Conservation (phyloP, 2,329 filamentous ascomycete species). For the Alternaria infectoria region DNA sequence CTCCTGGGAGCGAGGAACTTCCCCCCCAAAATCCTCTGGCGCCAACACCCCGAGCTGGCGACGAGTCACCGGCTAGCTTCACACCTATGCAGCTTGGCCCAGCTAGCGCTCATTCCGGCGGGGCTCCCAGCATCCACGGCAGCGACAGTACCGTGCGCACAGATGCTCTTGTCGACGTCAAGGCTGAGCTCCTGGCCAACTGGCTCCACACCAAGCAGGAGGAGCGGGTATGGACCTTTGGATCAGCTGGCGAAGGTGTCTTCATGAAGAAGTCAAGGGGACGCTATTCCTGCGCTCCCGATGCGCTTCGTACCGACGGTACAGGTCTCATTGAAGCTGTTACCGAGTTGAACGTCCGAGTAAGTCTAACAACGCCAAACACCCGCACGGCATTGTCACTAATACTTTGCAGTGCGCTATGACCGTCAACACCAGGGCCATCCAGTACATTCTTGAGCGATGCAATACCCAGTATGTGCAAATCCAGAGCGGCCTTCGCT, state of each 20-base stretch:
- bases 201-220: constrained; percentile 69
- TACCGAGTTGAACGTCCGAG: constrained; percentile 60
- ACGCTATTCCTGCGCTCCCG: constrained; percentile 60
- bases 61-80: constrained; percentile 6
- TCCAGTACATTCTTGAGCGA: constrained; percentile 62
- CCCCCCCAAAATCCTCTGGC: neutral
- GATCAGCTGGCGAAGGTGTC: constrained; percentile 60
- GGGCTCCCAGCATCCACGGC: neutral
- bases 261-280: constrained; percentile 60
- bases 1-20: neutral
- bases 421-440: constrained; percentile 70
- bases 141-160: constrained; percentile 16
- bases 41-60: neutral
- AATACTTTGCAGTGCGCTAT: constrained; percentile 62
- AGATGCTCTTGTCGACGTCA: constrained; percentile 60
- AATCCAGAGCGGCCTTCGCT: constrained; percentile 62
- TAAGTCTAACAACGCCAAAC: constrained; percentile 39
- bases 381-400: neutral
- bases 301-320: constrained; percentile 53
- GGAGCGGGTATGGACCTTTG: constrained; percentile 60
- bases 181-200: constrained; percentile 67
- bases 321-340: constrained; percentile 60
- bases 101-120: neutral
- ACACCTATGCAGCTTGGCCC: constrained; percentile 8
- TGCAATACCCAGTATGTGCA: constrained; percentile 63